Base-by-base conservation (phyloP, 495 filamentous ascomycete species). In the Corynascus novoguineensis region DNA sequence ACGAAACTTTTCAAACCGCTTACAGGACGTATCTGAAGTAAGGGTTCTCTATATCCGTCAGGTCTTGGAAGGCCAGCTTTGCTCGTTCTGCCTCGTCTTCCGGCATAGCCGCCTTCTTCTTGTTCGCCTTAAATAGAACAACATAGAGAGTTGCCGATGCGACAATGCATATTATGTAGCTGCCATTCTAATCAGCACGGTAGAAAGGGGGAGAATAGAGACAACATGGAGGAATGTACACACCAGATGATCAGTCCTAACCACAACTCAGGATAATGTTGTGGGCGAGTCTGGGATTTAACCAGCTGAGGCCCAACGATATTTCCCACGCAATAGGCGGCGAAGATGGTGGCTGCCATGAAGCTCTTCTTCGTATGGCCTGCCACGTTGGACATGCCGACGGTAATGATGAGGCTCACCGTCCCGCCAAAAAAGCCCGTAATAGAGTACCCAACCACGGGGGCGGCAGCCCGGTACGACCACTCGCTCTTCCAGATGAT, bases 361-460 rank as follows among this genome's bases (percentile, higher is more conserved):
- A 84, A 77, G 53, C 81, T 83, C 73, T 89, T 89, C 69, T 92
- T 92, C 7, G 86, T 90, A 17, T 85, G 81, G 0, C 88, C 88
- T 1, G 87, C 87, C 0, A 90, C 81, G 60, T 90, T 89, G 17
- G 80, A 79, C 66, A 86, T 87, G 0, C 85, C 86, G 1, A 87
- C 60, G 0, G 79, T 83, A 53, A 90, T 85, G 42, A 83, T 82
- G 28, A 89, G 69, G 27, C 77, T 82, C 0, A 86, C 83, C 0
- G 85, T 82, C 0, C 78, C 82, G 0, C 84, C 87, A 47, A 87
- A 88, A 63, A 85, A 86, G 0, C 87, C 86, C 29, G 85, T 84
- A 19, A 89, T 72, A 0, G 84, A 79, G 67, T 88, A 89, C 4
- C 86, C 87, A 1, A 77, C 80, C 0, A 90, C 81, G 0, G 86